Evolutionary conservation across 768 basidiomycete species (phyloP).

Genomic region (Naganishia vaughanmartiniae): DNA sequence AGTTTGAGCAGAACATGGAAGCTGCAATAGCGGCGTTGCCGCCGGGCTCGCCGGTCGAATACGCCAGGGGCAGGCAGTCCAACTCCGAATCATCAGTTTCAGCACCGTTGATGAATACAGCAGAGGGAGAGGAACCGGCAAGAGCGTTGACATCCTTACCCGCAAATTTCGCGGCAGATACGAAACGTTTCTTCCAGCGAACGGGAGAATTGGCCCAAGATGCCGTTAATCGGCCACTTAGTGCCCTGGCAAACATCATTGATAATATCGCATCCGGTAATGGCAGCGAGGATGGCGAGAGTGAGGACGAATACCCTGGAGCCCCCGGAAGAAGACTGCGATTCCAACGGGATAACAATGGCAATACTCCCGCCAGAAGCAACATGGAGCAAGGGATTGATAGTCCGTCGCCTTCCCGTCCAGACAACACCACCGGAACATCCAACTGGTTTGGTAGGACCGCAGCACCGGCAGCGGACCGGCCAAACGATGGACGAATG

Average conservation of each 20-base stretch:
- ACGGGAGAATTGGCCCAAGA: slow-evolving; percentile 65
- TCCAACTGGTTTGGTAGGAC: slow-evolving; percentile 3
- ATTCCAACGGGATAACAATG: not conserved
- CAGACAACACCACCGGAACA: not conserved
- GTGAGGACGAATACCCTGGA: slow-evolving; percentile 57
- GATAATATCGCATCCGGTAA: slow-evolving; percentile 65
- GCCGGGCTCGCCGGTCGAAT: slow-evolving; percentile 73
- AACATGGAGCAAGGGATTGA: not conserved
- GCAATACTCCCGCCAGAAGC: not conserved
- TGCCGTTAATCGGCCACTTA: slow-evolving; percentile 84
- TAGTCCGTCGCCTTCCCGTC: slow-evolving; percentile 4
- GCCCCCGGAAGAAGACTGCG: slow-evolving; percentile 2
- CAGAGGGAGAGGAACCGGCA: slow-evolving; percentile 79
- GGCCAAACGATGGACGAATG: slow-evolving; percentile 22
- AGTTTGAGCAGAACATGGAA: slow-evolving; percentile 82
- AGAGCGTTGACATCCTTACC: slow-evolving; percentile 67
- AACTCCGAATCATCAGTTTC: slow-evolving; percentile 52
- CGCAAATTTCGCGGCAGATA: slow-evolving; percentile 64
- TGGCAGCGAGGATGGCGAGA: slow-evolving; percentile 74
- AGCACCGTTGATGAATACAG: slow-evolving; percentile 28
- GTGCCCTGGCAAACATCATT: slow-evolving; percentile 80
- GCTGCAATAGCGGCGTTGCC: slow-evolving; percentile 59
- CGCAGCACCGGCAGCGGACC: not conserved
- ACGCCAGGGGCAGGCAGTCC: slow-evolving; percentile 68
- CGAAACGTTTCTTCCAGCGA: slow-evolving; percentile 76